These are phyloP conservation scores for Corymbia calophylla DNA, from an alignment of 441 rosid genomes.

Conservation along the genomic window DNA sequence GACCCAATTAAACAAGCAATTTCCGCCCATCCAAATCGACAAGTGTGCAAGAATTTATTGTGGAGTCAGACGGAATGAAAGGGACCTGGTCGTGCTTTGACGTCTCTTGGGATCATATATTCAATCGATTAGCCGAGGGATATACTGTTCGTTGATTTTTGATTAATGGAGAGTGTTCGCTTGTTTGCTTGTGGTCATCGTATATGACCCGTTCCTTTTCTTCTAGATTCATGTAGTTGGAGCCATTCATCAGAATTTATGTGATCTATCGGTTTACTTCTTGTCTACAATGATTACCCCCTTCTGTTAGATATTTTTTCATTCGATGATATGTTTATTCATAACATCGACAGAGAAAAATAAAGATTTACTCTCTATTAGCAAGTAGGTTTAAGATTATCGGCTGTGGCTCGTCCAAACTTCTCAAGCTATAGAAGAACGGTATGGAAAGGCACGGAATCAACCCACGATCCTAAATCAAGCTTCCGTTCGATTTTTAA, in stretches of 20 bases:
- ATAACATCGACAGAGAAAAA: background rate
- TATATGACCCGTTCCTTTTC: background rate
- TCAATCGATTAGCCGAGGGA: background rate
- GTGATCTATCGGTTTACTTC: background rate
- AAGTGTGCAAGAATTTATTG: background rate
- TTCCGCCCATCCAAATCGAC: background rate
- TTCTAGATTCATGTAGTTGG: background rate
- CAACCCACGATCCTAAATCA: background rate
- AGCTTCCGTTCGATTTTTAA: background rate
- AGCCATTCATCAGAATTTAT: background rate
- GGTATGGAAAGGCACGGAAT: background rate
- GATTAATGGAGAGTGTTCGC: background rate
- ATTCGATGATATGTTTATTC: background rate
- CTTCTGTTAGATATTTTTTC: background rate
- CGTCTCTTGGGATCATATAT: background rate
- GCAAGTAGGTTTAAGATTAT: background rate
- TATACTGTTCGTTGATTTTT: background rate
- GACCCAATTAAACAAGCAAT: background rate
- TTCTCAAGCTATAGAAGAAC: background rate
- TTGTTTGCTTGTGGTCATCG: background rate
- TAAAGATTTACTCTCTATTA: background rate
- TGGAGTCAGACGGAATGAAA: background rate
- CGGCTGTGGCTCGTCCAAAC: background rate
- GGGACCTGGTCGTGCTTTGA: background rate
- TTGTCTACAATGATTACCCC: background rate